Conservation (phyloP, 2,329 filamentous ascomycete genomes). For the Pseudopithomyces maydicus region DNA sequence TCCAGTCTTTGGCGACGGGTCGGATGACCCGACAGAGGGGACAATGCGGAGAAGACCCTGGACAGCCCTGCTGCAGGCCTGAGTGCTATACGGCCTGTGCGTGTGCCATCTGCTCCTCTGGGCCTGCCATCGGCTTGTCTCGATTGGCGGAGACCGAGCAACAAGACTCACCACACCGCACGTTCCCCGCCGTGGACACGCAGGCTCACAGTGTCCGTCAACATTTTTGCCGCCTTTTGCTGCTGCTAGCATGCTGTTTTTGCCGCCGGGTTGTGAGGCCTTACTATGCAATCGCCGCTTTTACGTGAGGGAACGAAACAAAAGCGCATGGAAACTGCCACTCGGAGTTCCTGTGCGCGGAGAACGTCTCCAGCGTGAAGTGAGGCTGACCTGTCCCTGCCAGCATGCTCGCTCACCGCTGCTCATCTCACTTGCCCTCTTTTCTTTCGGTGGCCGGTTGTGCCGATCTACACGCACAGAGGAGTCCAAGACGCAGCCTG, state of each 20-base stretch:
- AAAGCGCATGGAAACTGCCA: neutral
- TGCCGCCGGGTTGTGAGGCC: slow-evolving; percentile 6
- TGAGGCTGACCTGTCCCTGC: neutral
- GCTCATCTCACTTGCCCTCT: neutral
- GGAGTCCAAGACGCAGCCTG: slow-evolving; percentile 1
- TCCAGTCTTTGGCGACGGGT: slow-evolving; percentile 5
- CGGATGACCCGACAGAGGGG: slow-evolving; percentile 38
- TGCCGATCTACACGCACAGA: neutral
- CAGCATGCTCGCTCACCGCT: neutral
- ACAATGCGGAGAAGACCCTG: slow-evolving; percentile 39
- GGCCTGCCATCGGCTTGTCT: neutral
- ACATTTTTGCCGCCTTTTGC: slow-evolving; percentile 8
- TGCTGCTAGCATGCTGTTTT: slow-evolving; percentile 1
- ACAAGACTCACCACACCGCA: neutral
- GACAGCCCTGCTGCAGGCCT: slow-evolving; percentile 24
- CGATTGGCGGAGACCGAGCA: slow-evolving; percentile 1
- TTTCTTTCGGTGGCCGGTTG: slow-evolving; percentile 8
- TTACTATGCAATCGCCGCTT: neutral
- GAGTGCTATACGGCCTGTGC: slow-evolving; percentile 27
- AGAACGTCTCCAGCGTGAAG: neutral
- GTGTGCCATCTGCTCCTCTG: slow-evolving; percentile 5
- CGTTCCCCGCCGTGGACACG: neutral
- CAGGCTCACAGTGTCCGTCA: slow-evolving; percentile 5
- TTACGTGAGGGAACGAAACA: neutral
- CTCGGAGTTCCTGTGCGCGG: neutral